phyloP scores from a whole-genome alignment of 768 basidiomycete species.

The Leccinum olivaceopallidum region DNA sequence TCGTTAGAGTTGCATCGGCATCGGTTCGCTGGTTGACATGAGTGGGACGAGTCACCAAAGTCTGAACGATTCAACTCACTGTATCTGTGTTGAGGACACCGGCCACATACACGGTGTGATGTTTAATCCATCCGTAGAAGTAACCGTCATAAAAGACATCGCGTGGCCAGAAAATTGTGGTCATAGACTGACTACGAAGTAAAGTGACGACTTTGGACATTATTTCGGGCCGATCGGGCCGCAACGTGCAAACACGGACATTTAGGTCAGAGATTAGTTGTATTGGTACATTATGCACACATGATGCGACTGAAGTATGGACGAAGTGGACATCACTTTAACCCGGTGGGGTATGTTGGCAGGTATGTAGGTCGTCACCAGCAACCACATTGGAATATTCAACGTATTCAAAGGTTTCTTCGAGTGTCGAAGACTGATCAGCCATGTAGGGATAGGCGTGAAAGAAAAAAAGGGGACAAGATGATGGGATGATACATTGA shows the following conservation, averaged over 20 bases:
- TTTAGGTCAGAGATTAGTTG: not conserved
- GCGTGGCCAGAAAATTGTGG: constrained; percentile 58
- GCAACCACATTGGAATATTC: not conserved
- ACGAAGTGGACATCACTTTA: not conserved
- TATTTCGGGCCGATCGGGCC: constrained; percentile 16
- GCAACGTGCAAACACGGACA: not conserved
- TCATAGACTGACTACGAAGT: constrained; percentile 21
- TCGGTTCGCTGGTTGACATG: constrained; percentile 17
- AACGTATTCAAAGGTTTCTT: not conserved
- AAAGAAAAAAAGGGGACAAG: not conserved
- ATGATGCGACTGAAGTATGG: not conserved
- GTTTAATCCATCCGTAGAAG: constrained; percentile 59
- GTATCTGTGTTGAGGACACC: constrained; percentile 43
- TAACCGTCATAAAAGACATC: constrained; percentile 48
- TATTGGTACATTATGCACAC: not conserved
- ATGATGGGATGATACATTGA: not conserved
- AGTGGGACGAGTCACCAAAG: not conserved
- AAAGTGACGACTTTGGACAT: not conserved
- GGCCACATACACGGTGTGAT: constrained; percentile 47
- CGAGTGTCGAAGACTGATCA: not conserved
- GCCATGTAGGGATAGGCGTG: not conserved
- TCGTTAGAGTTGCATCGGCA: constrained; percentile 14
- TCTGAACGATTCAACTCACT: constrained; percentile 27
- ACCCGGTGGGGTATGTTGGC: not conserved
- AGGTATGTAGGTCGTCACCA: not conserved